A percentile compares a stretch with the other conserved stretches of the same genome.
Evolutionary conservation across 73 alveolate species (phyloP).

Genomic region (Paramecium sexaurelia): DNA sequence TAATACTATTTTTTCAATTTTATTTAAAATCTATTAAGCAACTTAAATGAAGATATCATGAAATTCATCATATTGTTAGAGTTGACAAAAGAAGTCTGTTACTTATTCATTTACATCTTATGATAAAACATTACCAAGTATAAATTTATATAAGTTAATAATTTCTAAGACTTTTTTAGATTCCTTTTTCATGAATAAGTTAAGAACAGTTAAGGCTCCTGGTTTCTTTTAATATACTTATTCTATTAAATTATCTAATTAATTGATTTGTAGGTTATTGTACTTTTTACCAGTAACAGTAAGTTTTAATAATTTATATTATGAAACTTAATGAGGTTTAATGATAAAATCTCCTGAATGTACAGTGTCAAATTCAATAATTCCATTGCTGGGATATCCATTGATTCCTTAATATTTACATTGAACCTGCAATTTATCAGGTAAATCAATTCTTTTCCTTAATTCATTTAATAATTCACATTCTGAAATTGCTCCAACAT

Average conservation of each 20-base stretch:
- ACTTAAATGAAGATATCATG: neutral
- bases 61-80: neutral
- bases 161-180: neutral
- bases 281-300: neutral
- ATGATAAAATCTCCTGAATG: neutral
- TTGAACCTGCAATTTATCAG: neutral
- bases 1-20: conserved; percentile 12
- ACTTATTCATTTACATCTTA: neutral
- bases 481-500: neutral
- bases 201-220: neutral
- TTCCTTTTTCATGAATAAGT: conserved; percentile 1
- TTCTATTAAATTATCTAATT: neutral
- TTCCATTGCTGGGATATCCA: conserved; percentile 33
- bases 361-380: neutral
- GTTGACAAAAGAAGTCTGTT: neutral
- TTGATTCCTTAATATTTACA: neutral
- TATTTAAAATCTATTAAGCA: neutral
- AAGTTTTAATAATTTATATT: neutral
- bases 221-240: neutral
- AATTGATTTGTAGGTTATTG: neutral
- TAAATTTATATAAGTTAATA: neutral
- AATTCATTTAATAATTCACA: neutral
- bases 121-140: neutral
- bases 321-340: neutral
- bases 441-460: conserved; percentile 17